Conservation (phyloP, 1,284 basidiomycete genomes). For the Tilletiopsis washingtonensis region DNA sequence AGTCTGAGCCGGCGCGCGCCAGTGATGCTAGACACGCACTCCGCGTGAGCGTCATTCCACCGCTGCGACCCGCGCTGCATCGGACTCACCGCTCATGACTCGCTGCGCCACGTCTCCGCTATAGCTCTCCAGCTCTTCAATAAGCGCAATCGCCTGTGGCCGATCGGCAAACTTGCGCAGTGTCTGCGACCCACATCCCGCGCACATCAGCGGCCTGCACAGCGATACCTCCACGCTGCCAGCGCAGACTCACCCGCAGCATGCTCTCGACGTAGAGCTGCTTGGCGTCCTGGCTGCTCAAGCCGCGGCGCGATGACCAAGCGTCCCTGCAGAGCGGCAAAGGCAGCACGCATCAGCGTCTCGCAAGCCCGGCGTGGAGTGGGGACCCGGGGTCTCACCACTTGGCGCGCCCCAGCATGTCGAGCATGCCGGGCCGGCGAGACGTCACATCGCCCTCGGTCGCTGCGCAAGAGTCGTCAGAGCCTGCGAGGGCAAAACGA, state of each 20-base stretch:
- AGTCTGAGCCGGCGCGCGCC: slow-evolving; percentile 2
- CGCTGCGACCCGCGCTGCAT: background rate
- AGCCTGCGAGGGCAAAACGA: background rate
- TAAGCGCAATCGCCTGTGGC: slow-evolving; percentile 65
- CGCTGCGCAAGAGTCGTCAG: slow-evolving; percentile 52
- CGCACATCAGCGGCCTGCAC: background rate
- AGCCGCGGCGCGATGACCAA: slow-evolving; percentile 82
- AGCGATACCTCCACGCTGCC: background rate
- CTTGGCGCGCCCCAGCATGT: slow-evolving; percentile 88
- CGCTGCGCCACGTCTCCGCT: slow-evolving; percentile 62
- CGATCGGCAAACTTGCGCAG: slow-evolving; percentile 74
- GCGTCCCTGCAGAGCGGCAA: slow-evolving; percentile 63
- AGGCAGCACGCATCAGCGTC: background rate
- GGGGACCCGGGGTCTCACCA: slow-evolving; percentile 56
- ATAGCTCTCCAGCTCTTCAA: slow-evolving; percentile 75
- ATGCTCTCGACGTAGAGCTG: slow-evolving; percentile 81
- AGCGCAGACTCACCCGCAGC: slow-evolving; percentile 58
- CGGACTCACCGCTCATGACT: slow-evolving; percentile 59
- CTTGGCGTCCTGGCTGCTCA: slow-evolving; percentile 72
- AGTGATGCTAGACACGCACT: slow-evolving; percentile 1
- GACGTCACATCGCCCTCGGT: slow-evolving; percentile 77
- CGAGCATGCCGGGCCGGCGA: slow-evolving; percentile 75
- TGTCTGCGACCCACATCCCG: slow-evolving; percentile 53
- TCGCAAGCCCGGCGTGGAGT: background rate
- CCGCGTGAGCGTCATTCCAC: background rate